A percentile compares a stretch with the other conserved stretches of the same genome.
phyloP scores from a whole-genome alignment of 371 early-diverging fungal genomes.

The Mycotypha africana region DNA sequence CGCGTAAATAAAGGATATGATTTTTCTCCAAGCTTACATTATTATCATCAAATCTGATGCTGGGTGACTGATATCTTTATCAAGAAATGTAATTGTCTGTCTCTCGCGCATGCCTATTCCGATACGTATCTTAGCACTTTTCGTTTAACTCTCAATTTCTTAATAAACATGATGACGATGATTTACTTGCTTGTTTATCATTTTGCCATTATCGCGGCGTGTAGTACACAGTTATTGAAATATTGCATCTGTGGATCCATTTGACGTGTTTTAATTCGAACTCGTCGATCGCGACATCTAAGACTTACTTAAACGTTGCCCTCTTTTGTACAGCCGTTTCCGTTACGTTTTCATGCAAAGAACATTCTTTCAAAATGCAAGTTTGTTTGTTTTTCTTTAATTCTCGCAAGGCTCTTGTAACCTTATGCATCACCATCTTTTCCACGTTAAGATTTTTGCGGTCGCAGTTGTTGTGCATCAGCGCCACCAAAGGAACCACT shows the following conservation, averaged over 20 bases:
- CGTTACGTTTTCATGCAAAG: slow-evolving; percentile 79
- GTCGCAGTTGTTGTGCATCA: no score
- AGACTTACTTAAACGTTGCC: slow-evolving; percentile 65
- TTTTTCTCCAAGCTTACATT: slow-evolving; percentile 88
- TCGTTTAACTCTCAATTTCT: slow-evolving; percentile 70
- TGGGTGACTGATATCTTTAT: slow-evolving; percentile 84
- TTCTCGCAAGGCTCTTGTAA: no score
- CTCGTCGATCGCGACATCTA: slow-evolving; percentile 81
- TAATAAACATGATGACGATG: slow-evolving; percentile 85
- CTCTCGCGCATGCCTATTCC: slow-evolving; percentile 95
- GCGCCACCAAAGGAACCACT: slow-evolving; percentile 74
- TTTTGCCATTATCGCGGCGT: slow-evolving; percentile 86
- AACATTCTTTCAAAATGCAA: slow-evolving; percentile 83
- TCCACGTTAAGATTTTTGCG: no score
- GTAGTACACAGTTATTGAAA: slow-evolving; percentile 88
- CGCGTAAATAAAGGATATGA: slow-evolving; percentile 80
- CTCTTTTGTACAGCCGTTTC: slow-evolving; percentile 43
- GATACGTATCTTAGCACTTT: slow-evolving; percentile 79
- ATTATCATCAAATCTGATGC: slow-evolving; percentile 72
- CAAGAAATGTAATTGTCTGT: slow-evolving; percentile 83
- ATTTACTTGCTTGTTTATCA: slow-evolving; percentile 79
- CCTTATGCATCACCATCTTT: no score
- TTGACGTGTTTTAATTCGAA: slow-evolving; percentile 82
- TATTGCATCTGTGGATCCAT: slow-evolving; percentile 98
- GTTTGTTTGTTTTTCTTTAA: slow-evolving; percentile 84